Conservation (phyloP, 1,139 yeast species). For the Yamadazyma conglobata region DNA sequence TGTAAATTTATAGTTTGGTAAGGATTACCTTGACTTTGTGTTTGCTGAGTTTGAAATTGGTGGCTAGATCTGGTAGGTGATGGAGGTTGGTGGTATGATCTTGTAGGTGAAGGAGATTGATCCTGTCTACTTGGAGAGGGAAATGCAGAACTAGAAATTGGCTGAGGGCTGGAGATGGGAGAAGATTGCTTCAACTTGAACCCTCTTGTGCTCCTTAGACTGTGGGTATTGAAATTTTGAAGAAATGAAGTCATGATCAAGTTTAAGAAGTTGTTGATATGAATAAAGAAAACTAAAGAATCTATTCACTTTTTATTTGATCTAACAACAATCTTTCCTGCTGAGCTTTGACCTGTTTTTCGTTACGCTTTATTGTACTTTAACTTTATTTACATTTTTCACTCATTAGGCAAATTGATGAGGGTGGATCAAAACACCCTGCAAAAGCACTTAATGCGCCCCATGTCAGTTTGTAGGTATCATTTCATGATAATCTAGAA, state of each 20-base stretch:
- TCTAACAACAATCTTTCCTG: no score
- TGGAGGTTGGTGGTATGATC: conserved; percentile 3
- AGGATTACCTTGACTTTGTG: conserved; percentile 18
- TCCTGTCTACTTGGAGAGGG: conserved; percentile 25
- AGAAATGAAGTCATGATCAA: conserved; percentile 23
- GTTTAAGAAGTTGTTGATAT: background rate
- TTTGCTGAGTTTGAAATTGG: conserved; percentile 6
- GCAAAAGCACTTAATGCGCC: no score
- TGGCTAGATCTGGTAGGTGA: background rate
- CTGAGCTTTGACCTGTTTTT: no score
- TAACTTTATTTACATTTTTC: no score
- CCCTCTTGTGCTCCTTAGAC: conserved; percentile 53
- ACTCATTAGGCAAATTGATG: no score
- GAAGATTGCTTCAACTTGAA: conserved; percentile 45
- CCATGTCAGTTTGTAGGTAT: no score
- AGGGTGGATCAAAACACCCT: no score
- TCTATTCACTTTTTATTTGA: background rate
- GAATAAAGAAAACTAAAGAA: conserved; percentile 1
- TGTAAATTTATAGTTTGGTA: conserved; percentile 25
- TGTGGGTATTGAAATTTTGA: conserved; percentile 56
- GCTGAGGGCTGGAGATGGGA: conserved; percentile 43
- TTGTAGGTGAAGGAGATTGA: conserved; percentile 7
- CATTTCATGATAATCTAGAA: no score
- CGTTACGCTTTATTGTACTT: no score
- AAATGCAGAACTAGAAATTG: conserved; percentile 31